Percentiles rank a stretch among this genome's conserved stretches.
These are phyloP conservation scores for Pseudogymnoascus sp. DNA, from an alignment of 2,329 filamentous ascomycete species.

Conservation along the genomic window DNA sequence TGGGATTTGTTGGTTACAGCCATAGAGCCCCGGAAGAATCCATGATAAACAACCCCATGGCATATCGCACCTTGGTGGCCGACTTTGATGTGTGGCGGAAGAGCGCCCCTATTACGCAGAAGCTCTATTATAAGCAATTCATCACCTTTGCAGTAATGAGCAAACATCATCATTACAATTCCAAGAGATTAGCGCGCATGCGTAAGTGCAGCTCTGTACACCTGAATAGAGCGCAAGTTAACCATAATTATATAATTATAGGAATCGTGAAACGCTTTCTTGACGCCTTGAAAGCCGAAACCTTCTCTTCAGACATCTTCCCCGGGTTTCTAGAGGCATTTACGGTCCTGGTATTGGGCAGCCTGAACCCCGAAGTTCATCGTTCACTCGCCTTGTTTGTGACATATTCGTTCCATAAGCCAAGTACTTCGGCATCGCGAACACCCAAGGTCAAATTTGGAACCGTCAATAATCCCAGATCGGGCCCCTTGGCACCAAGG, in stretches of 20 bases:
- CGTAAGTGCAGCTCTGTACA: conserved; percentile 48
- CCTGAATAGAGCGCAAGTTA: conserved; percentile 8
- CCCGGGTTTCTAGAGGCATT: conserved; percentile 73
- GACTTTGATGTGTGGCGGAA: conserved; percentile 91
- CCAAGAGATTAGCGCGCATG: conserved; percentile 79
- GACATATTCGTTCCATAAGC: conserved; percentile 75
- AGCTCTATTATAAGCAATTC: conserved; percentile 90
- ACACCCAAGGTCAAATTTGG: conserved; percentile 42
- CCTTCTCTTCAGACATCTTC: conserved; percentile 63
- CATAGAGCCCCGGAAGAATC: conserved; percentile 72
- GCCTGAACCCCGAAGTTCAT: conserved; percentile 75
- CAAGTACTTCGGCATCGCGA: conserved; percentile 40
- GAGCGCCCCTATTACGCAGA: conserved; percentile 67
- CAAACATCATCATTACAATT: conserved; percentile 88
- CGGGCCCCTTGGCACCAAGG: conserved; percentile 20
- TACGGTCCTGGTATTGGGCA: conserved; percentile 69
- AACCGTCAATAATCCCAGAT: conserved; percentile 36
- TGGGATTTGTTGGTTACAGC: conserved; percentile 85
- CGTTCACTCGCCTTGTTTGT: conserved; percentile 85
- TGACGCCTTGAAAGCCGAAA: conserved; percentile 82
- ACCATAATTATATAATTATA: conserved; percentile 30
- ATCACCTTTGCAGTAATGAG: conserved; percentile 80
- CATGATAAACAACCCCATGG: conserved; percentile 90
- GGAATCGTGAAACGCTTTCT: conserved; percentile 84
- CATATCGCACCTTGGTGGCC: conserved; percentile 83